These are phyloP conservation scores for Colletotrichum lentis DNA, from an alignment of 2,329 filamentous ascomycete species.

Conservation along the genomic window DNA sequence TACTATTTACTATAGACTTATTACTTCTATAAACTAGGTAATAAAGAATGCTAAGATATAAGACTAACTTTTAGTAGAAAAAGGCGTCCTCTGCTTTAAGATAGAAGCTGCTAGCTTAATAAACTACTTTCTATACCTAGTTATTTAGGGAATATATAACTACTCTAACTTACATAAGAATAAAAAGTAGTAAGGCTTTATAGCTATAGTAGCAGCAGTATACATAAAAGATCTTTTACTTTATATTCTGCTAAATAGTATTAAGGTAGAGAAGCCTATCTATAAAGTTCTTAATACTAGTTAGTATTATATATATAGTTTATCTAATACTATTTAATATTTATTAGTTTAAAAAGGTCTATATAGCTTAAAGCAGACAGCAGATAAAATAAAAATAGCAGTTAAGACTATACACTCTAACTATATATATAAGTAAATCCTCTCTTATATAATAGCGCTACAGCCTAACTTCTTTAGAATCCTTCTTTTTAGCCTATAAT, in stretches of 20 bases:
- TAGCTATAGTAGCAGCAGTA: slow-evolving; percentile 42
- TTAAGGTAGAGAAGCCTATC: slow-evolving; percentile 11
- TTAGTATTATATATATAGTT: background rate
- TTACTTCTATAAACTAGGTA: slow-evolving; percentile 46
- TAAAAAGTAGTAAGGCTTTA: slow-evolving; percentile 41
- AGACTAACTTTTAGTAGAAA: slow-evolving; percentile 49
- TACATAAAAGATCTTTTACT: slow-evolving; percentile 42
- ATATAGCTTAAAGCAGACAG: background rate
- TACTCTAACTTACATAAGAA: slow-evolving; percentile 45
- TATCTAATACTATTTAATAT: background rate
- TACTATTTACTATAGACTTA: slow-evolving; percentile 45
- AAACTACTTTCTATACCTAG: slow-evolving; percentile 6
- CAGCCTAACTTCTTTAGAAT: background rate
- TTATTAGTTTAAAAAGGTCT: background rate
- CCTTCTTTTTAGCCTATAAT: background rate
- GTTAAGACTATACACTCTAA: background rate
- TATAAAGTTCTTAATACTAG: background rate
- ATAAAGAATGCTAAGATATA: slow-evolving; percentile 44
- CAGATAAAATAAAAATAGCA: background rate
- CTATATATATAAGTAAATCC: background rate
- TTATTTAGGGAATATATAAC: slow-evolving; percentile 47
- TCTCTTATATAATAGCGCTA: background rate
- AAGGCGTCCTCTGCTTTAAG: slow-evolving; percentile 42
- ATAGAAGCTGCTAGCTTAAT: background rate
- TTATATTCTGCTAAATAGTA: slow-evolving; percentile 31